Evolutionary conservation across 345 rosid species (phyloP).

Genomic region (Eucalyptus melliodora): DNA sequence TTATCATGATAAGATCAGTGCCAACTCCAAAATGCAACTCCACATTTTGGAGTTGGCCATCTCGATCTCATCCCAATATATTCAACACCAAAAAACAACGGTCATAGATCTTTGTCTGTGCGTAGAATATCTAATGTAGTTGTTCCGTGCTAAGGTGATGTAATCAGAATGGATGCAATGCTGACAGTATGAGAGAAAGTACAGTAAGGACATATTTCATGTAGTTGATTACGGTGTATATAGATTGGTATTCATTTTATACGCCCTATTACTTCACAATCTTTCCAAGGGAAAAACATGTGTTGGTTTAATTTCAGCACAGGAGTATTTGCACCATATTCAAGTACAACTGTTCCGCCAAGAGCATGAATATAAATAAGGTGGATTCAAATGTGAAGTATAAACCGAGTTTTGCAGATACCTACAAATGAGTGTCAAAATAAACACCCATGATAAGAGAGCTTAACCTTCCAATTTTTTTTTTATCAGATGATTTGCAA

Average conservation of each 20-base stretch:
- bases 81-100: not conserved
- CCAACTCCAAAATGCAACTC: not conserved
- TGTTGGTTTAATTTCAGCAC: not conserved
- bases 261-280: not conserved
- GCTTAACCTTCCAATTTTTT: not conserved
- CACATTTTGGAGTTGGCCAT: not conserved
- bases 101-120: not conserved
- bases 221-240: not conserved
- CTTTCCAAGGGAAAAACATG: not conserved
- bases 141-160: not conserved
- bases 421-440: not conserved
- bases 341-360: accelerated
- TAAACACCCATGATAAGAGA: not conserved
- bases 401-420: not conserved
- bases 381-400: not conserved
- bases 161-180: not conserved
- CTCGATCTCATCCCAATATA: not conserved
- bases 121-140: not conserved
- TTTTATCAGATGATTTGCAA: too few relatives aligned
- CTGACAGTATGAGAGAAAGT: too few relatives aligned
- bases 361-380: not conserved
- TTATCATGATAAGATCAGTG: not conserved
- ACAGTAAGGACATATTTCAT: not conserved
- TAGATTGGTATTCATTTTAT: not conserved
- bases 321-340: accelerated